Evolutionary conservation across 148 eudicot genomes (phyloP), one percentile per base, ranked within the genome.

Genomic region (Rhododendron mucronatum): DNA sequence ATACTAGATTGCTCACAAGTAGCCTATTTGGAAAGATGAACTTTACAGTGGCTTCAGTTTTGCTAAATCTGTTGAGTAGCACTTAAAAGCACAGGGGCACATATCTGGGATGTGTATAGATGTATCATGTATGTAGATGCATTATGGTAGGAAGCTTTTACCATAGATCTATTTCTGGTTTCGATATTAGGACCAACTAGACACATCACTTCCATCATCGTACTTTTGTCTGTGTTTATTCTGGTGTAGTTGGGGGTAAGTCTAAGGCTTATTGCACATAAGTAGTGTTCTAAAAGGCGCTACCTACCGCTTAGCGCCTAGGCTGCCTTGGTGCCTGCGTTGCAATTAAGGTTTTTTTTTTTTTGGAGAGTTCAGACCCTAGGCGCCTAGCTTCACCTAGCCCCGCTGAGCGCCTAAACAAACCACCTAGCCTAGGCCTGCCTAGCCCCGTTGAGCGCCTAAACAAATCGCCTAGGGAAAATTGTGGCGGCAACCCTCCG

Each of bases 91-190:
- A 75, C 13, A 14, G 51, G 51, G 41, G 78, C 78, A 74, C 39
- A 37, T 75, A 21, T 41, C 28, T 9, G 30, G 45, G 48, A 77
- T 9, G n/a, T 14, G 18, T 13, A 15, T 47, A 4, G 35, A 78
- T 45, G 7, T 37, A 16, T 12, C 15, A 18, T 18, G 20, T 13
- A 4, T 23, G 44, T 23, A 81, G 65, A 71, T 8, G 79, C 37
- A 35, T 35, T 9, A 21, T 57, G 16, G 18, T 81, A 69, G 87
- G 73, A 82, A 86, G 88, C 48, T 82, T 74, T 13, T 82, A 10
- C 59, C 15, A 11, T 28, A 18, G 82, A 28, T 69, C 45, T 76
- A 10, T 30, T 75, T 73, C 33, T 55, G 16, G 11, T 85, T 55
- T 39, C 16, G 39, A 85, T 41, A 85, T 59, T 85, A 37, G 28